Conservation (phyloP, 768 basidiomycete species). For the Suillus variegatus region DNA sequence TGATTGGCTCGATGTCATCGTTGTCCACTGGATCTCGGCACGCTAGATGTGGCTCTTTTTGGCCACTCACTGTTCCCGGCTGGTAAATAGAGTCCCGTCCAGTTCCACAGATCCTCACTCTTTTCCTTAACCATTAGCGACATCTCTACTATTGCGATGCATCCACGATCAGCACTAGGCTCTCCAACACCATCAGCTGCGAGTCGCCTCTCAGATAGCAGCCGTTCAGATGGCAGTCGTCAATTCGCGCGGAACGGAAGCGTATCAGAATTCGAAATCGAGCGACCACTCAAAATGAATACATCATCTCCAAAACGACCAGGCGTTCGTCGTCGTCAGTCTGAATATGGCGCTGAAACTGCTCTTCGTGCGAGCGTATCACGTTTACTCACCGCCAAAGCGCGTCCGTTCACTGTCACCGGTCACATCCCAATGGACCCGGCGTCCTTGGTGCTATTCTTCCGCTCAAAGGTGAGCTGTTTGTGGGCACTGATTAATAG, state of each 20-base stretch:
- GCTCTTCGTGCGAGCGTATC: conserved; percentile 57
- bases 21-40: conserved; percentile 27
- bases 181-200: conserved; percentile 34
- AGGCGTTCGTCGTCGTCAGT: conserved; percentile 31
- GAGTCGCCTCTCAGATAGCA: conserved; percentile 42
- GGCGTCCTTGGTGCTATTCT: conserved; percentile 69
- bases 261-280: conserved; percentile 65
- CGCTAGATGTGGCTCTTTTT: conserved; percentile 34
- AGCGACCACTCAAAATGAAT: conserved; percentile 46
- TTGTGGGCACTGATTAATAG: not conserved
- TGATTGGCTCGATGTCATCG: conserved; percentile 33
- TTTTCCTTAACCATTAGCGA: conserved; percentile 6
- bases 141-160: conserved; percentile 23
- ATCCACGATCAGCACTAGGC: conserved; percentile 29
- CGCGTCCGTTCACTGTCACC: conserved; percentile 61
- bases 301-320: conserved; percentile 32
- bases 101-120: conserved; percentile 15
- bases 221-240: conserved; percentile 34
- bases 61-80: conserved; percentile 29
- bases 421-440: conserved; percentile 75
- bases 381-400: conserved; percentile 57
- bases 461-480: conserved; percentile 67
- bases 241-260: conserved; percentile 44
- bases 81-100: conserved; percentile 31
- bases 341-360: conserved; percentile 53